Conservation (phyloP, 2,329 filamentous ascomycete genomes). For the Pseudocercospora eumusae region DNA sequence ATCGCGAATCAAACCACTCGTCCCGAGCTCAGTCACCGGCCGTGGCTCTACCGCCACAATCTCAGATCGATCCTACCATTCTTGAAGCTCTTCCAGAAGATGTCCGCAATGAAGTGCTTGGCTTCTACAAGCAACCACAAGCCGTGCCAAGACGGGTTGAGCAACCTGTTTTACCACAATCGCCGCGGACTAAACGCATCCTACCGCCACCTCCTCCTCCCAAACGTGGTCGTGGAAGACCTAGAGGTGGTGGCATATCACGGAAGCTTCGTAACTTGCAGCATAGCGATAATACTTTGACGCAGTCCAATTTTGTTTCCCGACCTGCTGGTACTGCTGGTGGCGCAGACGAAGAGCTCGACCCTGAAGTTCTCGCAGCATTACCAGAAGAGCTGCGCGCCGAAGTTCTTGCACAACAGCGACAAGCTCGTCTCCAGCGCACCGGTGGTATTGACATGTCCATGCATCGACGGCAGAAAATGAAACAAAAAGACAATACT, state of each 20-base stretch:
- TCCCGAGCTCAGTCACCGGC: conserved; percentile 34
- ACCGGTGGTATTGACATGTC: conserved; percentile 42
- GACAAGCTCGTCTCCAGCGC: conserved; percentile 60
- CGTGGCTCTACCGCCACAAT: conserved; percentile 58
- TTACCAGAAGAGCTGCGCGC: conserved; percentile 76
- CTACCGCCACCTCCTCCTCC: conserved; percentile 60
- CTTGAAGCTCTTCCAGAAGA: conserved; percentile 82
- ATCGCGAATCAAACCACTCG: conserved; percentile 27
- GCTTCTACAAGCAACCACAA: conserved; percentile 59
- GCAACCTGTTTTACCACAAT: conserved; percentile 45
- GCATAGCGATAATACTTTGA: conserved; percentile 56
- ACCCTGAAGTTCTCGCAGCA: conserved; percentile 74
- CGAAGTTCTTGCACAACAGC: conserved; percentile 77
- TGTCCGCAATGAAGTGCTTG: conserved; percentile 79
- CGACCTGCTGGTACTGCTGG: conserved; percentile 30
- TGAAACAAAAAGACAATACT: conserved; percentile 29
- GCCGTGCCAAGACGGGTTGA: conserved; percentile 40
- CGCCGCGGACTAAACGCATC: conserved; percentile 59
- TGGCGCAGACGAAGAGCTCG: conserved; percentile 55
- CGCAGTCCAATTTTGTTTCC: conserved; percentile 72
- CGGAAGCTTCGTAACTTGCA: conserved; percentile 51
- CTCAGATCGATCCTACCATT: conserved; percentile 82
- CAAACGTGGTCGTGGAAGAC: conserved; percentile 62
- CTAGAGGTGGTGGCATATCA: conserved; percentile 38
- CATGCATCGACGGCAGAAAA: conserved; percentile 33